Conservation (phyloP, 768 basidiomycete genomes). For the Podaxis rugospora region DNA sequence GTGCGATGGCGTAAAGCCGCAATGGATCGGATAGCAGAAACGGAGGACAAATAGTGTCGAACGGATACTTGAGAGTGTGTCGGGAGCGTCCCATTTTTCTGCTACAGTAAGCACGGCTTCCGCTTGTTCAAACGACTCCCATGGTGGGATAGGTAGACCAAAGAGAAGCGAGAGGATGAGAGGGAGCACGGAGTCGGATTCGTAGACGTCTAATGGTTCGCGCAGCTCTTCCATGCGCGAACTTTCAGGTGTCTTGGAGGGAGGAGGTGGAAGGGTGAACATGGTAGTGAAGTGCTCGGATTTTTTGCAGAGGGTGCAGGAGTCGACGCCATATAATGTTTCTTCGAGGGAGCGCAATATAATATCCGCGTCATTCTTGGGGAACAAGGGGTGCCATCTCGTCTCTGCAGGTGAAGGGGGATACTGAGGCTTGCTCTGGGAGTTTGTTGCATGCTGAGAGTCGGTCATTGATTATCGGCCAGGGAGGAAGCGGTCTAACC, state of each 20-base stretch:
- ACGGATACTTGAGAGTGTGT: constrained; percentile 53
- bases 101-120: constrained; percentile 55
- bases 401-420: background rate
- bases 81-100: constrained; percentile 70
- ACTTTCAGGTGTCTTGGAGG: background rate
- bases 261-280: constrained; percentile 47
- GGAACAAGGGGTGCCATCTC: constrained; percentile 28
- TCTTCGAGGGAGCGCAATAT: constrained; percentile 39
- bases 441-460: too few relatives aligned
- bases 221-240: background rate
- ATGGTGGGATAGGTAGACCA: constrained; percentile 45
- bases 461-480: too few relatives aligned
- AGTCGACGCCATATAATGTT: constrained; percentile 51
- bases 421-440: too few relatives aligned
- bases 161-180: constrained; percentile 53
- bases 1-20: constrained; percentile 50
- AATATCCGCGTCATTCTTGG: constrained; percentile 29
- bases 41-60: constrained; percentile 42
- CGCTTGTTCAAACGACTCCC: constrained; percentile 46
- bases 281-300: constrained; percentile 55
- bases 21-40: constrained; percentile 43
- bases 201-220: constrained; percentile 32
- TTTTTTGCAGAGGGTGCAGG: constrained; percentile 44
- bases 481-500: too few relatives aligned
- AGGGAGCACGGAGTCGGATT: constrained; percentile 43